Conservation (phyloP, 768 basidiomycete species). For the Lactifluus piperatus region DNA sequence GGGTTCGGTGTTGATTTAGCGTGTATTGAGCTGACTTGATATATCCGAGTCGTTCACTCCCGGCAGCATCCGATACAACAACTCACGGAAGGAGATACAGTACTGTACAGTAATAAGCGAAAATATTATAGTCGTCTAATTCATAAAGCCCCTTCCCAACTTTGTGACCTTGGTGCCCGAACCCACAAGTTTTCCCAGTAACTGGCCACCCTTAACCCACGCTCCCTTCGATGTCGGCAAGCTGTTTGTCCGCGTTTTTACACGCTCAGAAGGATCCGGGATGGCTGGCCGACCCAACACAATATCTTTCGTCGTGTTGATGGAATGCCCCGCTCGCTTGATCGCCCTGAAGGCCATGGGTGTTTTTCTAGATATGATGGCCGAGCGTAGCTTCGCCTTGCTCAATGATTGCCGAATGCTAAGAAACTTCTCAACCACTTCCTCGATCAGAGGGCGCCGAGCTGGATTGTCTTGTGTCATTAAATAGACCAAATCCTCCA, state of each 20-base stretch:
- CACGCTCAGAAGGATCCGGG: constrained; percentile 33
- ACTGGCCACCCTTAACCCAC: background rate
- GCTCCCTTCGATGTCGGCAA: background rate
- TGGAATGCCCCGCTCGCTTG: constrained; percentile 9
- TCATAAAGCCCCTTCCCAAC: too few relatives aligned
- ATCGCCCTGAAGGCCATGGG: background rate
- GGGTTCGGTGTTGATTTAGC: too few relatives aligned
- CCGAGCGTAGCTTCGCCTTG: background rate
- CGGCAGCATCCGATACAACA: too few relatives aligned
- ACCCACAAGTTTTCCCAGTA: background rate
- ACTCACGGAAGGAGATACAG: too few relatives aligned
- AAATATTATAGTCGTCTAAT: too few relatives aligned
- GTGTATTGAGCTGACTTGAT: too few relatives aligned
- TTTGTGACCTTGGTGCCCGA: background rate
- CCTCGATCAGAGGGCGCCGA: background rate
- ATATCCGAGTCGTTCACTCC: too few relatives aligned
- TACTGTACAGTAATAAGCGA: too few relatives aligned
- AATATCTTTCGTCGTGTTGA: constrained; percentile 19
- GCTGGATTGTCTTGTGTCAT: background rate
- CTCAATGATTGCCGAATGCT: background rate
- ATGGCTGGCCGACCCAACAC: constrained; percentile 33
- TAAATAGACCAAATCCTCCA: background rate
- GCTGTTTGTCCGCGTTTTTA: background rate
- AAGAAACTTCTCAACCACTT: background rate
- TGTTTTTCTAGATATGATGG: background rate